Conservation (phyloP, 2,329 filamentous ascomycete species). For the Alternaria infectoria region DNA sequence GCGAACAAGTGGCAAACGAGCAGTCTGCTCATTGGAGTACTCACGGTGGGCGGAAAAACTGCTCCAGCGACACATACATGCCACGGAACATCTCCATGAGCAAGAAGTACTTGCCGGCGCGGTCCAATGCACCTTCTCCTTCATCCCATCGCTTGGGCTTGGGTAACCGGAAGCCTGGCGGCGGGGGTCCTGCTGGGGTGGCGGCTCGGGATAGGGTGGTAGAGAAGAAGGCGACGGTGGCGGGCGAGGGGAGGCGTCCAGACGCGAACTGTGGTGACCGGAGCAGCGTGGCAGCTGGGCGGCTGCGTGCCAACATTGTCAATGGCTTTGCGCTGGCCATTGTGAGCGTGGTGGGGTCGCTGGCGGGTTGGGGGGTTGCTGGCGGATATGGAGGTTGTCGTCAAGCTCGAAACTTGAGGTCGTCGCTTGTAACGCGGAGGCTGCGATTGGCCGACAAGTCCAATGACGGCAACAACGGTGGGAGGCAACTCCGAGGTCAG, state of each 20-base stretch:
- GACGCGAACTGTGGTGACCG: constrained; percentile 41
- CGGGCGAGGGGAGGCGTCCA: constrained; percentile 48
- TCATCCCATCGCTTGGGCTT: constrained; percentile 80
- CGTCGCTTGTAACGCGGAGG: constrained; percentile 28
- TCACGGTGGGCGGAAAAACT: constrained; percentile 97
- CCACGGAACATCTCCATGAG: constrained; percentile 94
- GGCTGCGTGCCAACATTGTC: constrained; percentile 55
- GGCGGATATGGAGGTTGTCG: constrained; percentile 27
- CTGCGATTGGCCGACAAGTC: constrained; percentile 40
- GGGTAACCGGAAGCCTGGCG: constrained; percentile 79
- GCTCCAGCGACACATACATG: constrained; percentile 97
- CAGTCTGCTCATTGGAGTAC: constrained; percentile 53
- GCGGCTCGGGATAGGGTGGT: constrained; percentile 66
- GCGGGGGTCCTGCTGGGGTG: constrained; percentile 77
- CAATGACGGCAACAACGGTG: constrained; percentile 27
- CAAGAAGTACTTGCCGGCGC: constrained; percentile 91
- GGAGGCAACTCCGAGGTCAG: constrained; percentile 16
- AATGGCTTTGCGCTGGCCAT: constrained; percentile 59
- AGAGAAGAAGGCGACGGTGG: constrained; percentile 66
- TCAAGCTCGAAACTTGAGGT: constrained; percentile 31
- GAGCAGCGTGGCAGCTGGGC: constrained; percentile 50
- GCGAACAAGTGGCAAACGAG: background rate
- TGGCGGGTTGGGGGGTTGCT: constrained; percentile 31
- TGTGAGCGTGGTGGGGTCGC: constrained; percentile 39
- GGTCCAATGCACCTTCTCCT: constrained; percentile 78